A percentile compares a stretch with the other conserved stretches of the same genome.
Evolutionary conservation across 2,329 filamentous ascomycete genomes (phyloP).

Genomic region (Paraphoma sp.): DNA sequence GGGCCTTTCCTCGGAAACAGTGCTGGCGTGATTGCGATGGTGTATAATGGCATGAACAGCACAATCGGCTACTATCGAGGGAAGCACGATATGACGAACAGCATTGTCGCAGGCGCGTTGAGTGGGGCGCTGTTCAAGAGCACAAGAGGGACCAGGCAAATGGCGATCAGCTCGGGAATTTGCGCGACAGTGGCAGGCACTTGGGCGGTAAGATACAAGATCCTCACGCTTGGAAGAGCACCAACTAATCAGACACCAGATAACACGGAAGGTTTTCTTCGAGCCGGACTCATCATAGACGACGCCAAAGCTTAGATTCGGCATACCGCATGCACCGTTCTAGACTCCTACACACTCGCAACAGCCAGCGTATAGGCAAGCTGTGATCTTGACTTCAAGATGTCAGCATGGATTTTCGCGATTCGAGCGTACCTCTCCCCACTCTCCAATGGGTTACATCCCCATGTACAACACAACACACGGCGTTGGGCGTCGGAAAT

Average conservation of each 20-base stretch:
- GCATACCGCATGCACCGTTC: not conserved
- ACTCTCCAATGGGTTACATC: slow-evolving; percentile 7
- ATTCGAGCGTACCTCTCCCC: slow-evolving; percentile 9
- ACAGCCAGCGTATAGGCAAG: not conserved
- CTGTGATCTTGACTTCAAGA: not conserved
- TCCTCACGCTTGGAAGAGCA: not conserved
- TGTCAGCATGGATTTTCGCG: slow-evolving; percentile 3
- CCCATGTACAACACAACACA: slow-evolving; percentile 9
- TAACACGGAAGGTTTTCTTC: slow-evolving; percentile 37
- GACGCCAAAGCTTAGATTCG: not conserved
- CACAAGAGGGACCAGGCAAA: slow-evolving; percentile 85
- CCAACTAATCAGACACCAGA: slow-evolving; percentile 17
- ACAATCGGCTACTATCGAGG: slow-evolving; percentile 49
- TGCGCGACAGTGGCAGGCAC: slow-evolving; percentile 83
- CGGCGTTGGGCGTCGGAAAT: not conserved
- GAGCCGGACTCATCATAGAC: slow-evolving; percentile 20
- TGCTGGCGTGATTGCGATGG: slow-evolving; percentile 91
- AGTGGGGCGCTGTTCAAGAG: slow-evolving; percentile 98
- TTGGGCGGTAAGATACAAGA: slow-evolving; percentile 73
- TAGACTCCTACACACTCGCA: not conserved
- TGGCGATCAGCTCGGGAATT: slow-evolving; percentile 92
- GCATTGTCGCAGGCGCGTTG: slow-evolving; percentile 80
- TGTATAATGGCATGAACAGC: slow-evolving; percentile 78
- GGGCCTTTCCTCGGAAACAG: slow-evolving; percentile 97
- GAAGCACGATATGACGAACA: slow-evolving; percentile 79